Base-by-base conservation (phyloP, 2,329 filamentous ascomycete species). In the Xylaria sp. region DNA sequence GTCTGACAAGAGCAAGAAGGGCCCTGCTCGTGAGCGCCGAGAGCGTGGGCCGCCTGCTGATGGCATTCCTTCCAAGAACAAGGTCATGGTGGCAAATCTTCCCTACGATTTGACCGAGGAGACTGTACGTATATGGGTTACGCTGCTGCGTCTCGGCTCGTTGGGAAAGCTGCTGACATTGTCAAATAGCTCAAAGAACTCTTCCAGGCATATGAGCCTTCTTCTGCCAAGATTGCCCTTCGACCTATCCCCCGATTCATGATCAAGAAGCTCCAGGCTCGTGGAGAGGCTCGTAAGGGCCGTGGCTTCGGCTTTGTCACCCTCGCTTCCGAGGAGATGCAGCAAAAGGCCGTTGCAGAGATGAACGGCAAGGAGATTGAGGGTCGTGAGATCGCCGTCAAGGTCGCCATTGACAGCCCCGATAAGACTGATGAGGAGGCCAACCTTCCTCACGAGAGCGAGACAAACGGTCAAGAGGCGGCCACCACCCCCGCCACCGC, bases 291-390 rank as follows among this genome's bases (percentile, higher is more conserved):
- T 77, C 96, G 96, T 86, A 99, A 99, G 91, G 96, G 96, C 70
- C 96, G 96, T 86, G 96, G 96, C 74, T 99, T 99, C 81, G 96
- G 96, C 74, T 99, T 99, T 82, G 96, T 99, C 72, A 98, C 94
- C 69, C 91, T 99, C 70, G 92, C 91, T 72, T 97, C 93, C 20
- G 95, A 99, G 87, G 94, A 97, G 83, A 84, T 95, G 78, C 96
- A 99, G 88, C 90, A 97, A 85, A 97, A 97, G 91, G 96, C 96
- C 73, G 97, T 97, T 74, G 80, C 85, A 61, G 96, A 99, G 87
- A 99, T 99, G 96, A 97, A 99, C 84, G 96, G 94, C 84, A 98
- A 97, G 90, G 93, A 97, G 81, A 96, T 99, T 75, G 96, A 98
- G 83, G 96, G 95, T 73, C 95, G 96, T 78, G 95, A 98, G 86